These are phyloP conservation scores for Daldinia vernicosa DNA, from an alignment of 495 filamentous ascomycete genomes.

Conservation along the genomic window DNA sequence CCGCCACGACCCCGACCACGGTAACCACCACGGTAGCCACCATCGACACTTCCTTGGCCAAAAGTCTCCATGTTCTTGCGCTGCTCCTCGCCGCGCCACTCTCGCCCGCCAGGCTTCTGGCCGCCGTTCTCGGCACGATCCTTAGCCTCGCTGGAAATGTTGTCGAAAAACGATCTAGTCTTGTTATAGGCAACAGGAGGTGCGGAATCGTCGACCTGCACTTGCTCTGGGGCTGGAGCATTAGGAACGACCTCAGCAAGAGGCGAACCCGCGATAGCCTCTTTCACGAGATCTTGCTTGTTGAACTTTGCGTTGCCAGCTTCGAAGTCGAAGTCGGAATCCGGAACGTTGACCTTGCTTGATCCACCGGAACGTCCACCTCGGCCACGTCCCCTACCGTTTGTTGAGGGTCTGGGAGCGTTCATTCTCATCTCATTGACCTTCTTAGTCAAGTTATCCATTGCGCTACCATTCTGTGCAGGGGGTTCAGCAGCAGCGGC, in stretches of 20 bases:
- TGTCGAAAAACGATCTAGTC: slow-evolving; percentile 90
- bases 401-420: slow-evolving; percentile 53
- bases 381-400: slow-evolving; percentile 58
- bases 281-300: slow-evolving; percentile 93
- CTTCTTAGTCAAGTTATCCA: slow-evolving; percentile 84
- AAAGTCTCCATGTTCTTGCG: slow-evolving; percentile 98
- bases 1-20: slow-evolving; percentile 74
- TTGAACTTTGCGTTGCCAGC: slow-evolving; percentile 96
- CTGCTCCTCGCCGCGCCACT: slow-evolving; percentile 91
- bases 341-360: slow-evolving; percentile 84
- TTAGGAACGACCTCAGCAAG: slow-evolving; percentile 62
- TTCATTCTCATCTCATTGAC: slow-evolving; percentile 88
- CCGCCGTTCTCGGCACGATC: slow-evolving; percentile 80
- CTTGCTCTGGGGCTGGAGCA: slow-evolving; percentile 42
- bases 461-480: slow-evolving; percentile 56
- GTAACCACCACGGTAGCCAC: slow-evolving; percentile 77
- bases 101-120: slow-evolving; percentile 77
- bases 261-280: slow-evolving; percentile 84
- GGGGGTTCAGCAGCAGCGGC: slow-evolving; percentile 47
- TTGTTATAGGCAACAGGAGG: slow-evolving; percentile 78
- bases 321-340: slow-evolving; percentile 92
- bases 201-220: slow-evolving; percentile 48
- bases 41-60: slow-evolving; percentile 95
- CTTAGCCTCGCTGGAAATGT: slow-evolving; percentile 91
- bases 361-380: slow-evolving; percentile 66